A percentile compares a stretch with the other conserved stretches of the same genome.
Conservation (phyloP, 768 basidiomycete species). For the Epithele typhae region DNA sequence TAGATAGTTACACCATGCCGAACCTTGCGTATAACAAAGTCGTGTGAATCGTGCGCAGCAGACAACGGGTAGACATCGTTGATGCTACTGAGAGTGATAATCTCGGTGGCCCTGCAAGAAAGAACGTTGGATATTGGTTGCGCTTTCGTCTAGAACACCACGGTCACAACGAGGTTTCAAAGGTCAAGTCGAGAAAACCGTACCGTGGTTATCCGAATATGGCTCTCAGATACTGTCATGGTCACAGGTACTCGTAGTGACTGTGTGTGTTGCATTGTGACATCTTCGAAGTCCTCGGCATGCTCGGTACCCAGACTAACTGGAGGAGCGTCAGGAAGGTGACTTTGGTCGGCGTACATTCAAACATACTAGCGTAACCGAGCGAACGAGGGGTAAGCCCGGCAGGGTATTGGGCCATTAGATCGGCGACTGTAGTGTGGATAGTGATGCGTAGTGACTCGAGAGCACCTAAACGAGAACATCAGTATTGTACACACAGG, state of each 20-base stretch:
- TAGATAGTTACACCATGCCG: constrained; percentile 70
- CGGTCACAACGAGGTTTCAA: constrained; percentile 5
- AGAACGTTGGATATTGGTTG: constrained; percentile 62
- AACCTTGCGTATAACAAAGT: constrained; percentile 77
- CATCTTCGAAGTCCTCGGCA: constrained; percentile 49
- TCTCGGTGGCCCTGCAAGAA: constrained; percentile 75
- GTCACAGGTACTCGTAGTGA: constrained; percentile 70
- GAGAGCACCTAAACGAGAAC: constrained; percentile 9
- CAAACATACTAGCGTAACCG: constrained; percentile 49
- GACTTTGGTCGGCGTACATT: constrained; percentile 3
- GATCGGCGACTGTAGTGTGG: constrained; percentile 59
- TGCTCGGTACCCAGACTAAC: constrained; percentile 61
- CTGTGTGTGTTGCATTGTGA: constrained; percentile 61
- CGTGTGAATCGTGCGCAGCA: constrained; percentile 68
- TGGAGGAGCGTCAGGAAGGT: constrained; percentile 20
- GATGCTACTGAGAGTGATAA: constrained; percentile 74
- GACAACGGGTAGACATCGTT: constrained; percentile 85
- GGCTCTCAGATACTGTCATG: constrained; percentile 61
- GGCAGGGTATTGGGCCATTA: constrained; percentile 46
- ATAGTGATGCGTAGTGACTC: constrained; percentile 38
- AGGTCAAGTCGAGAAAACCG: constrained; percentile 19
- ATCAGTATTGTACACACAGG: neutral
- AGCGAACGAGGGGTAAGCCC: constrained; percentile 41
- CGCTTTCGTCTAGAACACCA: constrained; percentile 61
- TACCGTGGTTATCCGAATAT: constrained; percentile 76